Base-by-base conservation (phyloP, 495 filamentous ascomycete genomes). In the Staphylotrichum tortipilum region DNA sequence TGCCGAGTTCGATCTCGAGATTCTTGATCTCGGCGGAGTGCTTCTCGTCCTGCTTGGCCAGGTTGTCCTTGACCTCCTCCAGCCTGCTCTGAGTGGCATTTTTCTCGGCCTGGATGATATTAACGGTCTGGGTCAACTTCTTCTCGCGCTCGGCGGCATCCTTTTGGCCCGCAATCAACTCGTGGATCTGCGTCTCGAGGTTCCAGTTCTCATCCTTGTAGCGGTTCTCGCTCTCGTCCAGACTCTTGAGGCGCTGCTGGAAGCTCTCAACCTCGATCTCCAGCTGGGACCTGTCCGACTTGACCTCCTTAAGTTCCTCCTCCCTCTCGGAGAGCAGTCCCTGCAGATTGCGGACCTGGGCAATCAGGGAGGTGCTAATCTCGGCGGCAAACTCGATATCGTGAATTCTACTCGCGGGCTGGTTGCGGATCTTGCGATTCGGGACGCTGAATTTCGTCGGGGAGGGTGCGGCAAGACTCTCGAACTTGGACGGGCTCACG, bases 121-220 rank as follows among this genome's bases (percentile, higher is more conserved):
- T 83, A 49, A 97, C 68, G 22, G 70, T 73, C 56, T 86, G 84
- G 42, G 73, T 78, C n/a, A 95, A 74, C 64, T 83, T 84, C 55
- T 84, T 82, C 65, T 95, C 89, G 44, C 83, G 82, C 56, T 88
- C 87, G 7, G 81, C 74, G 0, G 84, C 76, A 9, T 92, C 89
- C 59, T 79, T 83, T 38, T 78, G 72, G 14, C 76, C 66, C 7
- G 85, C 78, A 52, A 84, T 74, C 22, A 89, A 71, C 45, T 96
- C 89, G 49, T 94, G 92, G 22, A 88, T 78, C 56, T 85, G 83
- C 2, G 89, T 89, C 67, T 96, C 92, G 36, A 98, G 75, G 52
- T 84, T 86, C 92, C 92, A 98, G 60, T 97, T 98, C 62, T 95
- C 91, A 61, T 98, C 92, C 65, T 95, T 97, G 66, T 90, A 94